phyloP scores from a whole-genome alignment of 2,329 filamentous ascomycete genomes.

The Clonostachys rosea region DNA sequence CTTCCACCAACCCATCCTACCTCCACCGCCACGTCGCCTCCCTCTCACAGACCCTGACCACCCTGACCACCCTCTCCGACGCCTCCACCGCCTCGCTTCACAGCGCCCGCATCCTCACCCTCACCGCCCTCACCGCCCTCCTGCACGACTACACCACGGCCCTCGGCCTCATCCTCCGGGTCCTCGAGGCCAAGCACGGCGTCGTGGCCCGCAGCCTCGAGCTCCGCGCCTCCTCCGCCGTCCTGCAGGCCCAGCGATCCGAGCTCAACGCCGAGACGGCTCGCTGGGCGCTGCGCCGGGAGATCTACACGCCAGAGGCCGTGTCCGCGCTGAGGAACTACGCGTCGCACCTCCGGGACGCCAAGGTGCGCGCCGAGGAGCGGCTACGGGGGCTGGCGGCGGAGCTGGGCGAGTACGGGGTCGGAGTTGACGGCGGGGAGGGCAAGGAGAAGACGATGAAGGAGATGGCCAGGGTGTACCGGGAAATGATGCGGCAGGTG shows the following conservation, averaged over 20 bases:
- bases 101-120: constrained; percentile 28
- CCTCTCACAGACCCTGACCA: constrained; percentile 32
- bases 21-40: constrained; percentile 52
- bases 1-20: constrained; percentile 47
- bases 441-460: constrained; percentile 43
- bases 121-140: constrained; percentile 27
- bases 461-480: constrained; percentile 47
- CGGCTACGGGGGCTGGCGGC: constrained; percentile 29
- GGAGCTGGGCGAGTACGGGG: constrained; percentile 46
- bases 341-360: constrained; percentile 41
- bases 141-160: constrained; percentile 31
- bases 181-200: constrained; percentile 51
- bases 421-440: constrained; percentile 25
- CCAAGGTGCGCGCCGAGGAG: constrained; percentile 37
- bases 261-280: constrained; percentile 28
- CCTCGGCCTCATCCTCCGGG: constrained; percentile 37
- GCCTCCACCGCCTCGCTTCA: constrained; percentile 24
- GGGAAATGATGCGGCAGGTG: constrained; percentile 43
- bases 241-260: constrained; percentile 34
- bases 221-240: constrained; percentile 40
- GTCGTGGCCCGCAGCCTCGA: constrained; percentile 44
- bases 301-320: constrained; percentile 40
- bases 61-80: constrained; percentile 26
- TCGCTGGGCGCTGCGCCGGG: constrained; percentile 23
- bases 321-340: constrained; percentile 39